These are phyloP conservation scores for Trypanosomatidae sp. DNA, from an alignment of 208 protist genomes.

Conservation along the genomic window DNA sequence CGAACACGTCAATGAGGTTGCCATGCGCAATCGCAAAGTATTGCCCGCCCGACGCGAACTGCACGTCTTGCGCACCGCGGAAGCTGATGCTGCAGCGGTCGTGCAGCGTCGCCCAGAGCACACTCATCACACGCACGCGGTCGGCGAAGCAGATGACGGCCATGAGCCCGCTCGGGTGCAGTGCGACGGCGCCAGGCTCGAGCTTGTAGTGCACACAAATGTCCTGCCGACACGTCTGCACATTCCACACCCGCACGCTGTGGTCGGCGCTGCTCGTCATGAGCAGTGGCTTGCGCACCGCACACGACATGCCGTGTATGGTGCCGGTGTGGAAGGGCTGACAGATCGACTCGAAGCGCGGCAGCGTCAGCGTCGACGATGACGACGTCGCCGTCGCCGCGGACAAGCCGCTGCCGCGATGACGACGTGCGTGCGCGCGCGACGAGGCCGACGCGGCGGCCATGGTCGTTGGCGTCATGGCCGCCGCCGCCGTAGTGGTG, in stretches of 20 bases:
- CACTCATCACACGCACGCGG: slow-evolving; percentile 90
- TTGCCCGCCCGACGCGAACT: slow-evolving; percentile 90
- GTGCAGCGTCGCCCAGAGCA: slow-evolving; percentile 88
- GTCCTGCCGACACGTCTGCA: slow-evolving; percentile 74
- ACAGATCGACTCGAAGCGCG: slow-evolving; percentile 56
- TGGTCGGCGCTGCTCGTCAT: slow-evolving; percentile 86
- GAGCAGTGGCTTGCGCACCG: slow-evolving; percentile 90
- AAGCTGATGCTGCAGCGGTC: slow-evolving; percentile 84
- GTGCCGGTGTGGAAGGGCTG: slow-evolving; percentile 69
- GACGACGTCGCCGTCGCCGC: too few relatives aligned
- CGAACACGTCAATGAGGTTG: slow-evolving; percentile 90
- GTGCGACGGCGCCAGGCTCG: slow-evolving; percentile 79
- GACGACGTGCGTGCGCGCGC: slow-evolving; percentile 8
- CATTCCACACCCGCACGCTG: slow-evolving; percentile 94
- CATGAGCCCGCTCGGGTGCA: slow-evolving; percentile 91
- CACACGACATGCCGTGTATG: slow-evolving; percentile 88
- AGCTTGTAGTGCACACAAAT: slow-evolving; percentile 78
- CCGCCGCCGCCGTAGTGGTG: not conserved
- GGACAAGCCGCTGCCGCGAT: not conserved
- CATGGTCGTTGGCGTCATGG: not conserved
- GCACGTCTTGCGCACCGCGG: slow-evolving; percentile 71
- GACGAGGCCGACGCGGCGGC: not conserved
- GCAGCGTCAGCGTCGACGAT: slow-evolving; percentile 9
- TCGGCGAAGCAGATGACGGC: slow-evolving; percentile 92
- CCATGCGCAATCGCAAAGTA: slow-evolving; percentile 90